Base-by-base conservation (phyloP, 2,329 filamentous ascomycete species). In the Diaporthe batatas region DNA sequence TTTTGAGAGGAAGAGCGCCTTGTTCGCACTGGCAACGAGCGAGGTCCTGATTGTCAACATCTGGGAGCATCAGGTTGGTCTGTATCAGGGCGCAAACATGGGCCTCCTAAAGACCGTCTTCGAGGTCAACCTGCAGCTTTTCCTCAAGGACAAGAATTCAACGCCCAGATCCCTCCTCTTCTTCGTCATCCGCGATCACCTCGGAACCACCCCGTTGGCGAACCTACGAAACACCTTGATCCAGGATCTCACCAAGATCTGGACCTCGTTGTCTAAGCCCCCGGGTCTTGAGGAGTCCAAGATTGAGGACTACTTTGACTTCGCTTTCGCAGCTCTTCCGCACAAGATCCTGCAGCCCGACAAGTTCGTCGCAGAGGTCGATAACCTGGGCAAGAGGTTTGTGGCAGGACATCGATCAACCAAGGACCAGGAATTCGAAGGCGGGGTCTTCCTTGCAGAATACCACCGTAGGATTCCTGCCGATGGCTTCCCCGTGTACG, bases 61-160 rank as follows among this genome's bases (percentile, higher is more conserved):
- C 77, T 99, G 96, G 96, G 96, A 99, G 84, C 96, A 98, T 83
- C 96, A 99, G 84, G 96, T 99, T 75, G 96, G 96, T 62, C 83
- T 99, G 82, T 99, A 99, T 81, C 96, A 99, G 84, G 96, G 96
- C 72, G 96, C 96, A 78, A 99, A 99, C 83, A 99, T 99, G 96
- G 96, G 96, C 11, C 84, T 99, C 79, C 87, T 99, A 79, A 99
- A 99, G 89, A 99, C 97, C 0, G 96, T 99, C 5, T 99, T 99
- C 78, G 96, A 99, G 85, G 96, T 99, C 82, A 99, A 99, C 81
- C 83, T 99, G 81, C 96, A 98, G 83, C 87, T 99, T 36, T 99
- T 99, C 84, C 87, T 98, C 78, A 98, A 98, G 86, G 95, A 98
- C 82, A 95, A 92, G 82, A 94, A 94, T 93, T 95, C 94, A 23